phyloP scores from a whole-genome alignment of 1,139 yeast species.

The Arxiozyma heterogenica region DNA sequence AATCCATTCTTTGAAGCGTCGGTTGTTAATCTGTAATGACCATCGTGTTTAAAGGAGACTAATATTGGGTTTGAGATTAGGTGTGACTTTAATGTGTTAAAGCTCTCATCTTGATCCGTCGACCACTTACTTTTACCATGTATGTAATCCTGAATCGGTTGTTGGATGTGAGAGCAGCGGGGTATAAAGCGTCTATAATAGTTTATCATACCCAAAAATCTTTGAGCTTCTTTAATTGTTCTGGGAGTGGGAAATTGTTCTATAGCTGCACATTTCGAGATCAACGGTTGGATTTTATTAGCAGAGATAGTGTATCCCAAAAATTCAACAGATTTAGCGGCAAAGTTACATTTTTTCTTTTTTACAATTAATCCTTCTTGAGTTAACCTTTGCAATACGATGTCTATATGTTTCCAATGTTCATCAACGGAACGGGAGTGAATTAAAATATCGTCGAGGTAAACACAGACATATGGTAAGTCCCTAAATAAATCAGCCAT shows the following conservation, averaged over 20 bases:
- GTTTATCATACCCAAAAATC: too few species aligned
- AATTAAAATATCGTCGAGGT: constrained; percentile 28
- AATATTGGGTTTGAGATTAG: too few species aligned
- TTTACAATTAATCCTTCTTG: background rate
- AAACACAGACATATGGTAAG: constrained; percentile 14
- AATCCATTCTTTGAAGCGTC: too few species aligned
- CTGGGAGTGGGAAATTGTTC: background rate
- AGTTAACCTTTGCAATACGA: background rate
- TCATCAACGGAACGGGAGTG: constrained; percentile 1
- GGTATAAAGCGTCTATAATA: too few species aligned
- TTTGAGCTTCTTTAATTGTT: background rate
- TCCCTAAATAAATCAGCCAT: constrained; percentile 14
- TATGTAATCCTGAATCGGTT: too few species aligned
- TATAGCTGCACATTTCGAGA: background rate
- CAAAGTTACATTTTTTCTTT: background rate
- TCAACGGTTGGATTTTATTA: background rate
- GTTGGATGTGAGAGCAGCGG: too few species aligned
- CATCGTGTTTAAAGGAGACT: too few species aligned
- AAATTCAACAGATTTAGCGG: background rate
- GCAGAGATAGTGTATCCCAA: background rate
- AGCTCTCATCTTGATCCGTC: too few species aligned
- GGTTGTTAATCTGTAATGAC: too few species aligned
- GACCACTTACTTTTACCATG: too few species aligned
- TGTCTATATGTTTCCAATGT: background rate
- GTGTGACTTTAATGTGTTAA: too few species aligned